These are phyloP conservation scores for Cyberlindnera euphorbiiphila DNA, from an alignment of 805 yeast genomes.

Conservation along the genomic window DNA sequence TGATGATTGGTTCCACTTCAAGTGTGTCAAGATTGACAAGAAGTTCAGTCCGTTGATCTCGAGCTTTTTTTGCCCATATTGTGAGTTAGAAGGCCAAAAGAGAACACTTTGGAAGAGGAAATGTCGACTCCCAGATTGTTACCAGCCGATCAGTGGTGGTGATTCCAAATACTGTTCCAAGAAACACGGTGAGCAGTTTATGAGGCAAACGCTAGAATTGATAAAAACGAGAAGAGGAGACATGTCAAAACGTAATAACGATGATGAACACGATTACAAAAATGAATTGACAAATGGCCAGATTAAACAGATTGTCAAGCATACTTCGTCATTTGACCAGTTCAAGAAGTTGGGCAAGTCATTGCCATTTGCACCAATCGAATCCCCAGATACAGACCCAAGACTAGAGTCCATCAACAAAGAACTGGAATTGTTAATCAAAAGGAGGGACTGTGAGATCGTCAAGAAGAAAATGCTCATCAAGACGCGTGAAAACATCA, in stretches of 20 bases:
- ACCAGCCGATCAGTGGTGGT: constrained; percentile 41
- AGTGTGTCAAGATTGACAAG: constrained; percentile 59
- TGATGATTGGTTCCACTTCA: constrained; percentile 92
- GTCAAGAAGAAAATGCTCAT: constrained; percentile 21
- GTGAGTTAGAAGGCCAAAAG: constrained; percentile 46
- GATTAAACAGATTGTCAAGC: constrained; percentile 15
- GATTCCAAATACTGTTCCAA: constrained; percentile 69
- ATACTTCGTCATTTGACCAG: constrained; percentile 12
- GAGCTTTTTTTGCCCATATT: constrained; percentile 69
- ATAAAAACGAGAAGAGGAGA: constrained; percentile 1
- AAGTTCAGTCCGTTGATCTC: constrained; percentile 52
- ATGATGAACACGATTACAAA: neutral
- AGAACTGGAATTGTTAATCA: neutral
- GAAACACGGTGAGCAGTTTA: constrained; percentile 54
- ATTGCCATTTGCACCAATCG: constrained; percentile 42
- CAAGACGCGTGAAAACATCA: constrained; percentile 24
- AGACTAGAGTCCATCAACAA: constrained; percentile 8
- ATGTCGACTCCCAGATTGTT: constrained; percentile 62
- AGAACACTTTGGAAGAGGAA: constrained; percentile 68
- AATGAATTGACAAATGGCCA: constrained; percentile 8
- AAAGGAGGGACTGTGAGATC: constrained; percentile 6
- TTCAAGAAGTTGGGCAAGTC: constrained; percentile 32
- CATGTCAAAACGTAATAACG: constrained; percentile 1
- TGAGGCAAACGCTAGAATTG: constrained; percentile 9
- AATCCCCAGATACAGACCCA: constrained; percentile 16